Evolutionary conservation across 2,329 filamentous ascomycete genomes (phyloP).

Genomic region (Pleurostoma richardsiae): DNA sequence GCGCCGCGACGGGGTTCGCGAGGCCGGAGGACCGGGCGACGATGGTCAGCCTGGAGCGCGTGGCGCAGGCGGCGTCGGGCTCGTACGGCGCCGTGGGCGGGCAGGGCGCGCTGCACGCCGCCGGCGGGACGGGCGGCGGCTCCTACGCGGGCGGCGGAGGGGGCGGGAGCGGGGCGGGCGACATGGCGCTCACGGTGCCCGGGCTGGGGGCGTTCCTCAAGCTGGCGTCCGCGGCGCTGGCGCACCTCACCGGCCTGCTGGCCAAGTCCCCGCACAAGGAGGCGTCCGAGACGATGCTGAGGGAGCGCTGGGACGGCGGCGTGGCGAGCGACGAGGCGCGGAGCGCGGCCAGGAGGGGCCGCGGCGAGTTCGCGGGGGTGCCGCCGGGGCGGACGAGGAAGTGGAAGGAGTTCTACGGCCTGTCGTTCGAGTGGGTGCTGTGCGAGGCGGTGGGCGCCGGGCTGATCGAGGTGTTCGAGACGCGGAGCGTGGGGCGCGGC

Average conservation of each 20-base stretch:
- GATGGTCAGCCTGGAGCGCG: conserved; percentile 55
- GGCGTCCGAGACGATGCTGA: conserved; percentile 54
- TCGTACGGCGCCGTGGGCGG: conserved; percentile 66
- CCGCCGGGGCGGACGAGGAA: conserved; percentile 58
- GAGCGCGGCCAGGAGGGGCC: conserved; percentile 38
- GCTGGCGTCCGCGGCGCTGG: conserved; percentile 55
- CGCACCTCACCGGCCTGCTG: conserved; percentile 56
- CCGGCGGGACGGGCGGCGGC: conserved; percentile 46
- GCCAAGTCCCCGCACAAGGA: conserved; percentile 57
- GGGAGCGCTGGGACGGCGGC: conserved; percentile 68
- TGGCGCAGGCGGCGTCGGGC: conserved; percentile 63
- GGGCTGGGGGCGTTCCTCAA: conserved; percentile 64
- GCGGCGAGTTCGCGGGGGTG: conserved; percentile 53
- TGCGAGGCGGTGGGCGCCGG: conserved; percentile 68
- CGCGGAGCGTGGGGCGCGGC: conserved; percentile 65
- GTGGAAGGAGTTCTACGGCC: conserved; percentile 67
- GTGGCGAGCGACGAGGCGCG: conserved; percentile 39
- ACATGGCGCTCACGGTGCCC: conserved; percentile 58
- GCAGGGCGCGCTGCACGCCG: conserved; percentile 56
- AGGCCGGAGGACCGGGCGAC: conserved; percentile 50
- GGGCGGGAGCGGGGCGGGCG: conserved; percentile 10
- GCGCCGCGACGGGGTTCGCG: conserved; percentile 28
- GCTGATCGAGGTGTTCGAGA: conserved; percentile 69
- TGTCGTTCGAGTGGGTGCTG: conserved; percentile 67
- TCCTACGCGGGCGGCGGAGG: conserved; percentile 34